These are phyloP conservation scores for Tuber calosporum DNA, from an alignment of 495 filamentous ascomycete species.

Conservation along the genomic window DNA sequence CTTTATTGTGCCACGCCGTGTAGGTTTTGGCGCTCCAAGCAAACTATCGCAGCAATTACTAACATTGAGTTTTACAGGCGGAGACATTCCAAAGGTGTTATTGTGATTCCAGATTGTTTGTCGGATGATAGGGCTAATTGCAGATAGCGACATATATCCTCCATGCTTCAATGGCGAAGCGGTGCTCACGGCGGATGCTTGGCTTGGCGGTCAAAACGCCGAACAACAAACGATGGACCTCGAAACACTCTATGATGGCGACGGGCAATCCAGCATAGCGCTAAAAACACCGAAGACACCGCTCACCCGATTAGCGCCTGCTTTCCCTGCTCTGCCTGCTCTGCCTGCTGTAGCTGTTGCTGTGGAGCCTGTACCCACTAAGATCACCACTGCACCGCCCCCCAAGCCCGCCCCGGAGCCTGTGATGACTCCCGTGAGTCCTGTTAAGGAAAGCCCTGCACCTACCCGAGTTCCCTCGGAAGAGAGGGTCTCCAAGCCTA, in stretches of 20 bases:
- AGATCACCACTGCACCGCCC: slow-evolving; percentile 44
- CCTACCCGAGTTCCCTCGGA: slow-evolving; percentile 48
- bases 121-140: slow-evolving; percentile 16
- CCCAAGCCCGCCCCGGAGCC: slow-evolving; percentile 47
- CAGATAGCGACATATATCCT: slow-evolving; percentile 73
- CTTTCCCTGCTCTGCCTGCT: too few relatives aligned
- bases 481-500: slow-evolving; percentile 24
- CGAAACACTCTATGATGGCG: slow-evolving; percentile 68
- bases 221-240: slow-evolving; percentile 86
- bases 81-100: slow-evolving; percentile 75
- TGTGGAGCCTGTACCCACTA: slow-evolving; percentile 58
- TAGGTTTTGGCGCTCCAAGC: slow-evolving; percentile 6
- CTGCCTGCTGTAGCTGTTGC: slow-evolving; percentile 59
- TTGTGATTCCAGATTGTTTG: background rate
- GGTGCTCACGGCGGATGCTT: slow-evolving; percentile 70
- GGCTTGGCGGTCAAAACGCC: slow-evolving; percentile 75
- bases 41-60: background rate
- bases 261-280: slow-evolving; percentile 53
- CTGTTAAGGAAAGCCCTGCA: slow-evolving; percentile 52
- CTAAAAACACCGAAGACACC: slow-evolving; percentile 14
- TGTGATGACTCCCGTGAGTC: slow-evolving; percentile 47
- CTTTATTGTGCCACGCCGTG: slow-evolving; percentile 78
- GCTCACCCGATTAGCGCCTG: background rate
- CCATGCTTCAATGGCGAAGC: slow-evolving; percentile 69
- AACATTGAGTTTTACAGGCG: slow-evolving; percentile 49